Percentiles rank a stretch among this genome's conserved stretches.
These are phyloP conservation scores for Raffaelea albimanens DNA, from an alignment of 2,329 filamentous ascomycete genomes.

Conservation along the genomic window DNA sequence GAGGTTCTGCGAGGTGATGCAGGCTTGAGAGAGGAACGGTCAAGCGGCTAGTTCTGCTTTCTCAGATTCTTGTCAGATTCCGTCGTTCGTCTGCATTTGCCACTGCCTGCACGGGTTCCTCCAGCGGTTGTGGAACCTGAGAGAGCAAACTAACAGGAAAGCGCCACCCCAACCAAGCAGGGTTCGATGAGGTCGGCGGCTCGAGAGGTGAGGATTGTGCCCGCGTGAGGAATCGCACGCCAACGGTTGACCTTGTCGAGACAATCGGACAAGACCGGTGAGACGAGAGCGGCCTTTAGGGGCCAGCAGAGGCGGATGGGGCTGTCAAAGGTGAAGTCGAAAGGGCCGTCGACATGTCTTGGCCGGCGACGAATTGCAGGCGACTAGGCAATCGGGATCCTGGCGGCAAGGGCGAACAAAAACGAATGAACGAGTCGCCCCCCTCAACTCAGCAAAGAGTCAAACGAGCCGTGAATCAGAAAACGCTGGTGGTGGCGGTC, in stretches of 20 bases:
- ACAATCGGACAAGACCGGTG: too few species aligned
- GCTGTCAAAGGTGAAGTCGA: too few species aligned
- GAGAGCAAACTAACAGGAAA: background rate
- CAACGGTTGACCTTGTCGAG: too few species aligned
- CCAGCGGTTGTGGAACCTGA: background rate
- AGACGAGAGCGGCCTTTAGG: too few species aligned
- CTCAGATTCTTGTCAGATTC: background rate
- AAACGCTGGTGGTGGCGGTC: background rate
- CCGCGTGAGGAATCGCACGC: too few species aligned
- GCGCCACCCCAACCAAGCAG: background rate
- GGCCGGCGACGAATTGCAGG: too few species aligned
- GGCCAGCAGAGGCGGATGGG: too few species aligned
- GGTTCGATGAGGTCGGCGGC: too few species aligned
- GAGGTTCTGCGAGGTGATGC: background rate
- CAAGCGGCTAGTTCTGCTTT: background rate
- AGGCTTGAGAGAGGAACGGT: background rate
- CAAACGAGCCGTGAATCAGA: background rate
- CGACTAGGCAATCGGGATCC: too few species aligned
- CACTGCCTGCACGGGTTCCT: background rate
- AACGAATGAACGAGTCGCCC: background rate
- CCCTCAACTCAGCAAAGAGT: background rate
- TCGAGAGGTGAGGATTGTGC: too few species aligned
- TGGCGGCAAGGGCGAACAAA: too few species aligned
- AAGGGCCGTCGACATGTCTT: too few species aligned
- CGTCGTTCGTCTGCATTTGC: background rate